Evolutionary conservation across 2,329 filamentous ascomycete genomes (phyloP).

Genomic region (Corniculantispora saksenae): DNA sequence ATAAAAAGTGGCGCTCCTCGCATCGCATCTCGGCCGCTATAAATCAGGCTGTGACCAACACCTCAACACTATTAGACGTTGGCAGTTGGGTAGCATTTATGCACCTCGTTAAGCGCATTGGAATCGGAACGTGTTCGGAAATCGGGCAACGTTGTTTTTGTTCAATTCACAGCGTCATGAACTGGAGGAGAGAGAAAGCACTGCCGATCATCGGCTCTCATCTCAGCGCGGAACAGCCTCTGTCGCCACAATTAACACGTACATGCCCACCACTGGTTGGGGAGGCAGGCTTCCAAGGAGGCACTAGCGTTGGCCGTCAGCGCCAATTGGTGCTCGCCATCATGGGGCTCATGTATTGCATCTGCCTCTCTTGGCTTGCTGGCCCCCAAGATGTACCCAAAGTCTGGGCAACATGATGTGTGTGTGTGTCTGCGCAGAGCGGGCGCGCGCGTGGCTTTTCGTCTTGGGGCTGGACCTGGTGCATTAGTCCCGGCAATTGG

Average conservation of each 20-base stretch:
- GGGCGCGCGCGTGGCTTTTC: background rate
- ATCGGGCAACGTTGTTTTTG: too few relatives aligned
- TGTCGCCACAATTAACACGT: background rate
- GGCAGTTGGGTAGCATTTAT: background rate
- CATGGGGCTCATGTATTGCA: too few relatives aligned
- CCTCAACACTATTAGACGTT: too few relatives aligned
- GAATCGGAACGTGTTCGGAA: too few relatives aligned
- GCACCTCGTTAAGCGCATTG: background rate
- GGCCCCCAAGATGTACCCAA: background rate
- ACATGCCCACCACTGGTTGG: background rate
- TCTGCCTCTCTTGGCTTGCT: too few relatives aligned
- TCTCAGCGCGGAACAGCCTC: background rate
- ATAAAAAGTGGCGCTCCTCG: conserved; percentile 5
- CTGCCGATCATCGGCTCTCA: background rate
- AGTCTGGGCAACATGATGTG: background rate
- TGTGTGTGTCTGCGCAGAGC: too few relatives aligned
- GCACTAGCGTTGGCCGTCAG: background rate
- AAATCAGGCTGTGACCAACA: conserved; percentile 1
- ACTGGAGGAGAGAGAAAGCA: too few relatives aligned
- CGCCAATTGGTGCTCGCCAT: background rate
- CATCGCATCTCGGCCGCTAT: conserved; percentile 7
- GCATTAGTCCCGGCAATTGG: background rate
- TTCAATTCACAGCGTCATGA: too few relatives aligned
- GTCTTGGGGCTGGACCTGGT: background rate
- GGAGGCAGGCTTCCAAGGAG: background rate